Base-by-base conservation (phyloP, 2,329 filamentous ascomycete species). In the Salinomyces thailandicus region DNA sequence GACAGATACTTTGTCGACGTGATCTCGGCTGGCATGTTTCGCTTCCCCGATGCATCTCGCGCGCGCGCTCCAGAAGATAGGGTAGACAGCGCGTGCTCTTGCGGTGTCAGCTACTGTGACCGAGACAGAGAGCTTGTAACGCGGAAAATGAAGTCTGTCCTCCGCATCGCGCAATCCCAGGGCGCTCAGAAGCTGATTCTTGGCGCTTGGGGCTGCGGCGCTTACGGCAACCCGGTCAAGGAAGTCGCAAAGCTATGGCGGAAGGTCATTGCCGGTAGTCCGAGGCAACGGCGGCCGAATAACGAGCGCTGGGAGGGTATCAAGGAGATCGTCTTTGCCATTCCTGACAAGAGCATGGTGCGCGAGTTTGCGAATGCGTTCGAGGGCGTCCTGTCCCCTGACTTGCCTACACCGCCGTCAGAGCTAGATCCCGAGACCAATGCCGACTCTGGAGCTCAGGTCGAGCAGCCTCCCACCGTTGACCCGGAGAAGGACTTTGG, bases 161-260 rank as follows among this genome's bases (percentile, higher is more conserved):
- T 80, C 53, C 62, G 73, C 1, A 67, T 79, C 4, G 62, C 65
- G 2, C 53, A 62, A 6, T 49, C 57, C 1, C 67, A 65, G 39
- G 67, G 69, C 0, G 62, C 62, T 3, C 61, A 57, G 24, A 67
- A 60, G 37, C 47, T 79, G 0, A 70, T 81, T 0, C 59, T 80
- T 0, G 77, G 77, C 0, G 75, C 76, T 0, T 79, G 75, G 74
- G 77, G 77, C 0, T 79, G 75, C 41, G 76, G 76, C 2, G 73
- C 73, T 0, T 75, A 77, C 39, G 74, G 73, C 0, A 79, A 80
- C 43, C 77, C 76, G 0, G 67, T 76, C 0, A 58, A 58, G 1
- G 73, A 79, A 52, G 59, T 80, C 18, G 75, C 75, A 11, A 57
- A 60, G 13, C 64, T 69, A 1, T 81, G 76, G 68, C 62, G 60